Evolutionary conservation across 768 basidiomycete genomes (phyloP), one percentile per base, ranked within the genome.

Genomic region (Tricholoma bakamatsutake): DNA sequence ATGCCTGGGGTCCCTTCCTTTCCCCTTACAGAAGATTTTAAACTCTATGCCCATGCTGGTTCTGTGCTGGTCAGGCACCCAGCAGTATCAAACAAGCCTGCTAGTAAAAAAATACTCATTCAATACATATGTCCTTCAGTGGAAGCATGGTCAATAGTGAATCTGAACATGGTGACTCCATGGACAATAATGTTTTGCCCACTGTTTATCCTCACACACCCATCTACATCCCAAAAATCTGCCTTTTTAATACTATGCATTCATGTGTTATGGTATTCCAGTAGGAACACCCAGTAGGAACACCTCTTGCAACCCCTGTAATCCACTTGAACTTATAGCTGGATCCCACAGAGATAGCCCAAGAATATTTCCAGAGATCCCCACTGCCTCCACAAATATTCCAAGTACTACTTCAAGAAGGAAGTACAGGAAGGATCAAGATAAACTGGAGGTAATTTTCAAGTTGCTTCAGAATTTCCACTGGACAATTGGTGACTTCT

Each of bases 401-500:
- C 40, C 40, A 42, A 42, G 8, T 6, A 17, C 40, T 13, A 42
- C 40, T 18, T 18, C 5, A 4, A 11, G 31, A 33, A 33, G 17
- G 40, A 42, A 13, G 10, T 42, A 12, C 6, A 42, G 12, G 40
- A 42, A 13, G 40, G 40, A 42, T 42, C 8, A 42, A 18, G 4
- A 12, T 4, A 42, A 42, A 6, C 40, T 42, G 40, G 15, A 42
- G 5, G 18, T 1, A 18, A 15, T 21, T 12, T 42, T 42, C 40
- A 21, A 42, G 8, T 18, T 42, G 40, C 47, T 52, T 8, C 34
- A 52, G 12, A 34, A 52, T 5, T 30, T 40, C 11, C 21, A 40
- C 15, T 52, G 50, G 50, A 51, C 50, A 34, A 6, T 51, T 12
- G 27, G 28, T 18, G 34, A 52, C 50, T 52, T 52, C 50, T 11